Evolutionary conservation across 345 rosid genomes (phyloP), one percentile per base, ranked within the genome.

Genomic region (Camelina sativa): DNA sequence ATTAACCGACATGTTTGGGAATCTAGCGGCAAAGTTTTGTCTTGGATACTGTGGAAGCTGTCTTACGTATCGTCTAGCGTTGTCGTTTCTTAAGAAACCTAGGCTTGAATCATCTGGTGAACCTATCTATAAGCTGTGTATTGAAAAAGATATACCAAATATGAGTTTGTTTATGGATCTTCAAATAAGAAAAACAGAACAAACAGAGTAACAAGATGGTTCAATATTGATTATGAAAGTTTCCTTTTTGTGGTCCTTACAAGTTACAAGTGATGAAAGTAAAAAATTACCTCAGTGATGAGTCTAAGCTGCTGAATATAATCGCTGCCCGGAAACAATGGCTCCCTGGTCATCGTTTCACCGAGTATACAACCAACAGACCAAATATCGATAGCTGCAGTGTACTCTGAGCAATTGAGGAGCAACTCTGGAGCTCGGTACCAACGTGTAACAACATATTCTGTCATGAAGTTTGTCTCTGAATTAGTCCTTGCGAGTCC

Each of bases 401-500:
- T 89, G 82, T 93, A 93, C 75, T 93, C 97, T 1, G 98, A 91
- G 81, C 98, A 91, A 76, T 89, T 93, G 54, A 91, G 97, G 61
- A 93, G 97, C 64, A 93, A 76, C 74, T 91, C 98, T 4, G 98
- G 75, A 61, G 68, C 75, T 50, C 75, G 19, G 32, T 71, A 71
- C 75, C 75, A 71, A 13, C 76, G 76, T 25, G 75, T 71, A 23
- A 61, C 75, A 23, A 71, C 75, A 41, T 61, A 71, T 62, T 71
- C 97, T 4, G 96, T 93, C 98, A 93, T 93, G 71, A 89, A 91
- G 79, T 91, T 91, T 15, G 98, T 89, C 85, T 93, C 97, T 52
- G 98, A 93, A 15, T 94, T 91, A 51, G 97, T 88, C 84, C 98
- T 88, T 48, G 97, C 98, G 65, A 93, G 97, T 43, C 98, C 98